phyloP scores from a whole-genome alignment of 306 rosid genomes.

The Pueraria montana region DNA sequence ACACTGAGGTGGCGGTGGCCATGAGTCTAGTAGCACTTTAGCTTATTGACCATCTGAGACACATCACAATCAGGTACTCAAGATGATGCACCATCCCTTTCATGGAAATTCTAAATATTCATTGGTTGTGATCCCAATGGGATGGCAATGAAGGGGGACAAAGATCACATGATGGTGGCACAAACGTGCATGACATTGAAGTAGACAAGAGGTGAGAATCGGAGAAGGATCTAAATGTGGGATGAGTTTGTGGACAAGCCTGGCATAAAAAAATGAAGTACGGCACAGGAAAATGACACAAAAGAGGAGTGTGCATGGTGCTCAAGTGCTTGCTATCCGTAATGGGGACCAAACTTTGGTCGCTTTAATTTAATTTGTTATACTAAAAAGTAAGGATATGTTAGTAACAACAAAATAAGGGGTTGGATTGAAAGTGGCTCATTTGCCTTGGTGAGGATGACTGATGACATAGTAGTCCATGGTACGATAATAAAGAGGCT shows the following conservation, averaged over 20 bases:
- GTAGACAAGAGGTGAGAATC: constrained; percentile 39
- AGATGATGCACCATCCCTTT: constrained; percentile 27
- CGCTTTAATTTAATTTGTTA: constrained; percentile 26
- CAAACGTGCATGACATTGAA: constrained; percentile 58
- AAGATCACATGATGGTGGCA: constrained; percentile 47
- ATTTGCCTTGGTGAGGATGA: constrained; percentile 5
- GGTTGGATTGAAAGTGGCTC: constrained; percentile 2
- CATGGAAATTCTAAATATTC: constrained; percentile 12
- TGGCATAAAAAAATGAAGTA: constrained; percentile 23
- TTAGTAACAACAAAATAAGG: constrained; percentile 10
- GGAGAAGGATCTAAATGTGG: constrained; percentile 39
- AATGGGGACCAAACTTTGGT: constrained; percentile 50
- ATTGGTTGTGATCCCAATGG: constrained; percentile 44
- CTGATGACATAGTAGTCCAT: background rate
- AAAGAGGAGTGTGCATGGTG: constrained; percentile 41
- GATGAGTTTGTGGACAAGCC: constrained; percentile 48
- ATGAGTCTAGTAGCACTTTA: background rate
- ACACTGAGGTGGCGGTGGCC: constrained; percentile 46
- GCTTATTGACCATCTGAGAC: constrained; percentile 32
- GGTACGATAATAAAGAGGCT: background rate
- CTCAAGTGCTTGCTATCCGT: constrained; percentile 19
- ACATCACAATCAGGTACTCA: constrained; percentile 45
- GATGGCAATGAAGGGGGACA: constrained; percentile 55
- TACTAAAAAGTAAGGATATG: constrained; percentile 31
- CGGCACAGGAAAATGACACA: constrained; percentile 51